Evolutionary conservation across 306 rosid genomes (phyloP).

Genomic region (Coriaria nepalensis): DNA sequence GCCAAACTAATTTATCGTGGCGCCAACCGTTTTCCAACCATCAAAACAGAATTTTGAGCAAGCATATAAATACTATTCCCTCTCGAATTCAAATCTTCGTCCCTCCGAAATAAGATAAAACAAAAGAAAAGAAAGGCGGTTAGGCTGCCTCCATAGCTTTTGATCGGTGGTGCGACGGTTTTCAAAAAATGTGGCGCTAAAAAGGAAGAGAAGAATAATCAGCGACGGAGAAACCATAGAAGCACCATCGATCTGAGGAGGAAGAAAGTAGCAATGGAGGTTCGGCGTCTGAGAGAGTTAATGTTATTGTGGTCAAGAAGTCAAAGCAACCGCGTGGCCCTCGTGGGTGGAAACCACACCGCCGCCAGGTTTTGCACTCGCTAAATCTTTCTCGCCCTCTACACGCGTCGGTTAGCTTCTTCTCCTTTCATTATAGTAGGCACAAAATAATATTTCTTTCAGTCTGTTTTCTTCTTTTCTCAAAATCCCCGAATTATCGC

Average conservation of each 20-base stretch:
- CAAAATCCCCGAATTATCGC: too few species aligned
- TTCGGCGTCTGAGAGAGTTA: constrained; percentile 32
- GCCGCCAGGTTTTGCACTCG: constrained; percentile 61
- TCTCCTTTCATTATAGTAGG: too few species aligned
- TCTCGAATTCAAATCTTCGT: background rate
- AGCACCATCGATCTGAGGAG: constrained; percentile 15
- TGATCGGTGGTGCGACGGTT: constrained; percentile 1
- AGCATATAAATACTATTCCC: too few species aligned
- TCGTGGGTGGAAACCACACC: constrained; percentile 80
- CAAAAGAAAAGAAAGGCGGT: background rate
- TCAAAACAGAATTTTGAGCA: too few species aligned
- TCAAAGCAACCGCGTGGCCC: constrained; percentile 36
- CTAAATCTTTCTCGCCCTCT: constrained; percentile 19
- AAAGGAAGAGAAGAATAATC: too few species aligned
- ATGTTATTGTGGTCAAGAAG: constrained; percentile 34
- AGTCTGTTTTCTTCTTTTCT: background rate
- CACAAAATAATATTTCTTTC: background rate
- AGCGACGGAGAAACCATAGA: too few species aligned
- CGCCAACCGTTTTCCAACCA: background rate
- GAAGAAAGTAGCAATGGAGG: constrained; percentile 40
- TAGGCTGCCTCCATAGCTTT: background rate
- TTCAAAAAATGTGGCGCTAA: background rate
- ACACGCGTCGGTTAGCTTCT: too few species aligned
- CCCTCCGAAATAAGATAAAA: background rate
- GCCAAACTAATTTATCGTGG: background rate